These are phyloP conservation scores for Aphanomyces stellatus DNA, from an alignment of 352 stramenopile genomes.

Conservation along the genomic window DNA sequence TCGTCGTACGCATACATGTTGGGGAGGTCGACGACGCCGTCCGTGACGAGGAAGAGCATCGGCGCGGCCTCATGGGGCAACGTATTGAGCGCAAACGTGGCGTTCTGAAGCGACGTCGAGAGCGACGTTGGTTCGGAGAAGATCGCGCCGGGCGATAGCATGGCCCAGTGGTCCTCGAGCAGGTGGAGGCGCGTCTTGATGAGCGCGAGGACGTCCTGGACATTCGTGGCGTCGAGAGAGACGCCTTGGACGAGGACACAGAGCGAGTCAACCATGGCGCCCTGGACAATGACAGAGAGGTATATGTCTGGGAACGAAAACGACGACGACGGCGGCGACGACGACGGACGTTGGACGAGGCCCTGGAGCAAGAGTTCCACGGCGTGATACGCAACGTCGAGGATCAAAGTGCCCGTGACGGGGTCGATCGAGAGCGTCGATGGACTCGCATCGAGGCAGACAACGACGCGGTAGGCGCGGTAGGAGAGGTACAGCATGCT, in stretches of 20 bases:
- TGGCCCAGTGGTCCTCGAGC: constrained; percentile 75
- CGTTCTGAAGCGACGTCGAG: constrained; percentile 76
- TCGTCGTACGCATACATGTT: constrained; percentile 78
- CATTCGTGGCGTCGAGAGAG: constrained; percentile 54
- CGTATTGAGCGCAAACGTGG: constrained; percentile 80
- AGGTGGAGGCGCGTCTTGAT: constrained; percentile 66
- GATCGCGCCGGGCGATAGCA: background rate
- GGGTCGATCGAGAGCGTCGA: constrained; percentile 79
- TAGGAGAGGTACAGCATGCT: constrained; percentile 28
- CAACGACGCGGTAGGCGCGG: constrained; percentile 64
- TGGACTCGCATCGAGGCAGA: constrained; percentile 78
- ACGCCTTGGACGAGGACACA: constrained; percentile 77
- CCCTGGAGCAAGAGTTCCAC: constrained; percentile 26
- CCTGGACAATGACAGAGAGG: constrained; percentile 69
- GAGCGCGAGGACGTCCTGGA: constrained; percentile 44
- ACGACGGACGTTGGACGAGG: background rate
- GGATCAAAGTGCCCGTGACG: constrained; percentile 53
- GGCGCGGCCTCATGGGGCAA: constrained; percentile 62
- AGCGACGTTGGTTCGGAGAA: constrained; percentile 23
- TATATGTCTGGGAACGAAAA: constrained; percentile 23
- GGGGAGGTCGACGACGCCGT: constrained; percentile 75
- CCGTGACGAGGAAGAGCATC: constrained; percentile 75
- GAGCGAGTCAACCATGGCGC: constrained; percentile 63
- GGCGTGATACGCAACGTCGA: constrained; percentile 74
- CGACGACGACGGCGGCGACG: background rate